These are phyloP conservation scores for Imleria badia DNA, from an alignment of 768 basidiomycete species.

Conservation along the genomic window DNA sequence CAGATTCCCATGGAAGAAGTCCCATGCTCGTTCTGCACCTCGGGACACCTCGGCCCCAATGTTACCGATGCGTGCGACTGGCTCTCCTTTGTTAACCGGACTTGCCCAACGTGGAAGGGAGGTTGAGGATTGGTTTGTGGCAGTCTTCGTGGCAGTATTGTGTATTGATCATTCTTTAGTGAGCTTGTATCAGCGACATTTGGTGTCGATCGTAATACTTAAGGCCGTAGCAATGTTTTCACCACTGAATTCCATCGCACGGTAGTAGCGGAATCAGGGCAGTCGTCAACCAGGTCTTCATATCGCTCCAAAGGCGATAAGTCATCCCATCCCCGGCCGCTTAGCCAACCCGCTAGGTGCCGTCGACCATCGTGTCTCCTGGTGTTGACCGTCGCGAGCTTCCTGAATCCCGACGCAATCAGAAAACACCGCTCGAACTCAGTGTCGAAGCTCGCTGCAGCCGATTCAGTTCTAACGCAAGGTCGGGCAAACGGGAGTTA, in stretches of 20 bases:
- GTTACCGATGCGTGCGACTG: neutral
- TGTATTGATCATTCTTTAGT: slow-evolving; percentile 9
- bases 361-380: slow-evolving; percentile 6
- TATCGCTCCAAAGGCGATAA: neutral
- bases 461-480: neutral
- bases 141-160: neutral
- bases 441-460: neutral
- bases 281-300: neutral
- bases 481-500: neutral
- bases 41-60: neutral
- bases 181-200: neutral
- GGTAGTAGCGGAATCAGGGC: neutral
- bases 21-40: slow-evolving; percentile 1
- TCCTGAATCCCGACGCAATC: neutral
- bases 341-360: neutral
- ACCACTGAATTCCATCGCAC: neutral
- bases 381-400: neutral
- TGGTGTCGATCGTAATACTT: neutral
- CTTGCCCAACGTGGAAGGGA: neutral
- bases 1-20: slow-evolving; percentile 9
- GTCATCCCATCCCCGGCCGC: neutral
- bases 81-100: neutral
- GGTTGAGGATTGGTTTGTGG: slow-evolving; percentile 11
- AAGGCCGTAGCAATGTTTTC: neutral
- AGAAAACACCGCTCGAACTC: neutral